A percentile compares a stretch with the other conserved stretches of the same genome.
Evolutionary conservation across 306 rosid genomes (phyloP).

Genomic region (Rubus parviflorus): DNA sequence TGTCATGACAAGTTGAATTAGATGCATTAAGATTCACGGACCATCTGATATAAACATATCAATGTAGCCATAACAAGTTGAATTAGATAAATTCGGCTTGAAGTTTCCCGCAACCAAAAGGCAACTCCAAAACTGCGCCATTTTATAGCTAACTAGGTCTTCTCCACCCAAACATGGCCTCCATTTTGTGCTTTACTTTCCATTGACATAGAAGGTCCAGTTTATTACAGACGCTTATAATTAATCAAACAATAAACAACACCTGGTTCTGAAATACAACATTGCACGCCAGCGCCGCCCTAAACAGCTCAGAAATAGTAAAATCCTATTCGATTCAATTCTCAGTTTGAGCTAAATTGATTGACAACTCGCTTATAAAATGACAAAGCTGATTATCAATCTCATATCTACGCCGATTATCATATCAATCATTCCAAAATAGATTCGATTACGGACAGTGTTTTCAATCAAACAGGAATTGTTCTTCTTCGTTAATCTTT

Average conservation of each 20-base stretch:
- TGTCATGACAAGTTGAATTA: neutral
- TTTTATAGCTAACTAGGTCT: neutral
- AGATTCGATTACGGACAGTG: neutral
- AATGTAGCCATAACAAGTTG: neutral
- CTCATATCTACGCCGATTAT: neutral
- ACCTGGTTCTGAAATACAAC: neutral
- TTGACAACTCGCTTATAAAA: neutral
- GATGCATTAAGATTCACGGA: neutral
- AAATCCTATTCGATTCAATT: neutral
- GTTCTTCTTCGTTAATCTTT: neutral
- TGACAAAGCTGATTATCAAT: neutral
- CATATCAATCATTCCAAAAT: neutral
- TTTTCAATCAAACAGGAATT: conserved; percentile 9
- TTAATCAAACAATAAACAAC: neutral
- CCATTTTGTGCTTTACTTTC: neutral
- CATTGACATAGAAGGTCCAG: neutral
- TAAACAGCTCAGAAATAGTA: conserved; percentile 3
- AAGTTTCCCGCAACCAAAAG: neutral
- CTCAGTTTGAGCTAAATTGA: conserved; percentile 3
- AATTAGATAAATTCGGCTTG: neutral
- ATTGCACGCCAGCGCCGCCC: neutral
- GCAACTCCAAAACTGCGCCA: neutral
- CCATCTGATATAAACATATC: neutral
- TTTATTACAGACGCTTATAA: neutral
- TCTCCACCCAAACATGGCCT: neutral